Evolutionary conservation across 352 stramenopile species (phyloP).

Genomic region (Globisporangium apiculatum): DNA sequence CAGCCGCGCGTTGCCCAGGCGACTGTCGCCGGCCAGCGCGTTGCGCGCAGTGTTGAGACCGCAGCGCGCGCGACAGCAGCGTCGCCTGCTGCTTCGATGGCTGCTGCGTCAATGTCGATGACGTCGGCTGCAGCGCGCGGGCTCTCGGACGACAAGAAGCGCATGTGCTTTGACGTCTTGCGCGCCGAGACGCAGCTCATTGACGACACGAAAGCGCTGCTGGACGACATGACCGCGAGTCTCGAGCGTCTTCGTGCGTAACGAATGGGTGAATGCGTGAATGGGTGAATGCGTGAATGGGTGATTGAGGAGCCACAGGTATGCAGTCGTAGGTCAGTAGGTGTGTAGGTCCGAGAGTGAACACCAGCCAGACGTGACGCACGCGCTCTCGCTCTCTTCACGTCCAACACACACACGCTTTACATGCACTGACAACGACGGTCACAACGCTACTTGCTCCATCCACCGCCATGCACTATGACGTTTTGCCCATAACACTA

Average conservation of each 20-base stretch:
- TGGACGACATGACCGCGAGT: constrained; percentile 54
- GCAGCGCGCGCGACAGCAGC: constrained; percentile 18
- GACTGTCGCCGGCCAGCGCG: constrained; percentile 53
- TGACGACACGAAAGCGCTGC: constrained; percentile 61
- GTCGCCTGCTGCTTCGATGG: not conserved
- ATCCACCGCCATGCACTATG: not conserved
- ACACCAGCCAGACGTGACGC: too few species aligned
- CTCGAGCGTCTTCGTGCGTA: constrained; percentile 36
- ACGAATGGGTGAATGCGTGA: not conserved
- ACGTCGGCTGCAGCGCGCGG: constrained; percentile 4
- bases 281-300: not conserved
- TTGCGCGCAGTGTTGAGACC: constrained; percentile 48
- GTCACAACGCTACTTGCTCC: too few species aligned
- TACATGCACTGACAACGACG: too few species aligned
- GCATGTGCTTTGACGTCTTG: constrained; percentile 80
- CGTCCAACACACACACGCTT: too few species aligned
- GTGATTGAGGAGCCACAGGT: not conserved
- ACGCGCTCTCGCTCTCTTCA: too few species aligned
- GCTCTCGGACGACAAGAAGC: constrained; percentile 68
- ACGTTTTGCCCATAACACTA: not conserved
- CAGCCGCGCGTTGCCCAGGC: constrained; percentile 65
- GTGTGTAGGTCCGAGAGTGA: too few species aligned
- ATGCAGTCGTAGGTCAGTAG: too few species aligned
- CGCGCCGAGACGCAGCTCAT: constrained; percentile 77
- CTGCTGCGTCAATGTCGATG: constrained; percentile 14